Conservation (phyloP, 192 early-diverging fungal species). For the Linnemannia zychae region DNA sequence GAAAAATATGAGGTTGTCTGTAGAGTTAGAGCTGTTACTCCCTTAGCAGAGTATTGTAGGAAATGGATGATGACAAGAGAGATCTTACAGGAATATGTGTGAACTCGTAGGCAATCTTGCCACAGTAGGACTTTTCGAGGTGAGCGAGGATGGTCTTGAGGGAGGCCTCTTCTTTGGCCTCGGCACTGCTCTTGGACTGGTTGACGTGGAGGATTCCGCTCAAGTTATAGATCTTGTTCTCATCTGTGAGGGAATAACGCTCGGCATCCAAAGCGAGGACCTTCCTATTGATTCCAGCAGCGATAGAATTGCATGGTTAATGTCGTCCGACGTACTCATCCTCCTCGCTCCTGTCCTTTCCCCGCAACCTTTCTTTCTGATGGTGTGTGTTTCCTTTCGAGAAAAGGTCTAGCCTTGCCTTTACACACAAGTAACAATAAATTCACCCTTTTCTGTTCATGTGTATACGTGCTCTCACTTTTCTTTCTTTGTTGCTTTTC, state of each 20-base stretch:
- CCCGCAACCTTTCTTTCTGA: not conserved
- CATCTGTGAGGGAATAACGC: conserved; percentile 83
- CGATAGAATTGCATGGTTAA: not conserved
- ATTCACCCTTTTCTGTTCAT: not conserved
- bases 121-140: conserved; percentile 80
- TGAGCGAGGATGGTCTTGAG: conserved; percentile 79
- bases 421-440: not conserved
- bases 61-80: not conserved
- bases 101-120: conserved; percentile 95
- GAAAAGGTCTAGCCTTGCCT: not conserved
- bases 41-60: no score
- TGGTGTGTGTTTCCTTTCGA: not conserved
- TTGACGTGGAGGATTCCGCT: conserved; percentile 82
- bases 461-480: not conserved
- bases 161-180: conserved; percentile 66
- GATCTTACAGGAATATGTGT: conserved; percentile 85
- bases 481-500: not conserved
- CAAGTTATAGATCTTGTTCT: conserved; percentile 70
- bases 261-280: conserved; percentile 84
- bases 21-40: not conserved
- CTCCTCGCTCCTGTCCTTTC: not conserved
- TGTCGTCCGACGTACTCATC: not conserved
- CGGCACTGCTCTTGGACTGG: conserved; percentile 60
- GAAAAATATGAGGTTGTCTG: not conserved
- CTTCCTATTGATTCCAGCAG: conserved; percentile 26